Evolutionary conservation across 352 stramenopile genomes (phyloP).

Genomic region (Globisporangium parvum): DNA sequence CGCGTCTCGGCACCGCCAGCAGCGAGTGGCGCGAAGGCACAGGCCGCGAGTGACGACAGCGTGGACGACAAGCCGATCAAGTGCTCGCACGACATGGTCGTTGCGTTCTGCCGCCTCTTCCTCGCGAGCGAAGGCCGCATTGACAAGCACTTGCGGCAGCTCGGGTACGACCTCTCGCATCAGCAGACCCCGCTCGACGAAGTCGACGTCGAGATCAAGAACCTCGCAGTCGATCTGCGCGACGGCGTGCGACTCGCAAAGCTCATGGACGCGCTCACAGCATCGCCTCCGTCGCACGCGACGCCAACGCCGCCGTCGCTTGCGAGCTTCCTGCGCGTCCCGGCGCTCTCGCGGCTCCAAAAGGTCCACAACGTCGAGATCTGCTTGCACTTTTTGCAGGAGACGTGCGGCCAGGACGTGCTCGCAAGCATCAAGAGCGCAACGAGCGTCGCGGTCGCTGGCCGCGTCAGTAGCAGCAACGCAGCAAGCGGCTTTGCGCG

Average conservation of each 20-base stretch:
- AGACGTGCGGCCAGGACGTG: slow-evolving; percentile 54
- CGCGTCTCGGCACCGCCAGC: slow-evolving; percentile 22
- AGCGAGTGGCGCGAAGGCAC: slow-evolving; percentile 8
- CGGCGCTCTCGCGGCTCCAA: slow-evolving; percentile 91
- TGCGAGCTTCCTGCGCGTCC: slow-evolving; percentile 87
- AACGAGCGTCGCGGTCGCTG: slow-evolving; percentile 8
- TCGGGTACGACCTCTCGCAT: slow-evolving; percentile 87
- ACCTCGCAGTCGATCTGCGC: slow-evolving; percentile 93
- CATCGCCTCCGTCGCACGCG: slow-evolving; percentile 10
- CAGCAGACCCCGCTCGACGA: slow-evolving; percentile 93
- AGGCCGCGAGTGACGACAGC: slow-evolving; percentile 12
- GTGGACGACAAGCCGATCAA: slow-evolving; percentile 57
- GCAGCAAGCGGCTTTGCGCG: slow-evolving; percentile 43
- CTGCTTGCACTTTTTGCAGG: slow-evolving; percentile 80
- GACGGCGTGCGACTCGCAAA: slow-evolving; percentile 93
- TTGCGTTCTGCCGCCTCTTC: slow-evolving; percentile 90
- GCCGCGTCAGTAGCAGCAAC: background rate
- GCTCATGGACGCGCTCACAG: slow-evolving; percentile 89
- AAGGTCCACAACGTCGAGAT: slow-evolving; percentile 96
- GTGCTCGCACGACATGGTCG: slow-evolving; percentile 89
- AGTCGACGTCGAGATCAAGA: slow-evolving; percentile 89
- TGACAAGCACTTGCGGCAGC: slow-evolving; percentile 87
- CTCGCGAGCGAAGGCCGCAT: slow-evolving; percentile 93
- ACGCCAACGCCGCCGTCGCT: slow-evolving; percentile 24
- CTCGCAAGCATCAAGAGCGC: slow-evolving; percentile 45